Conservation (phyloP, 2,329 filamentous ascomycete species). For the Monilinia aucupariae region DNA sequence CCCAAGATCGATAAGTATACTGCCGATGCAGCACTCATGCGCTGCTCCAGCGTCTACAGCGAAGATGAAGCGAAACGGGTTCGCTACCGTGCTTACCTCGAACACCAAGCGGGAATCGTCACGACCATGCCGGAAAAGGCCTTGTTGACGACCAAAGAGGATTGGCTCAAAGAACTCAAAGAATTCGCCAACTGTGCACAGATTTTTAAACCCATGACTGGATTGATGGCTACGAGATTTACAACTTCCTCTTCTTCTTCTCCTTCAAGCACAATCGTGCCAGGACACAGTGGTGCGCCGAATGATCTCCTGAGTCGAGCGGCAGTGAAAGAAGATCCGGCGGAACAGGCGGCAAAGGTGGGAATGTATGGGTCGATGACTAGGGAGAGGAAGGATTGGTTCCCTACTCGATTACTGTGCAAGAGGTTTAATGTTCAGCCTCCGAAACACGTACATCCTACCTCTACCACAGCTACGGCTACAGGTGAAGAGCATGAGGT, state of each 20-base stretch:
- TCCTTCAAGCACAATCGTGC: slow-evolving; percentile 32
- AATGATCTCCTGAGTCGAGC: slow-evolving; percentile 45
- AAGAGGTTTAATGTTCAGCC: slow-evolving; percentile 88
- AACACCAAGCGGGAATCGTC: slow-evolving; percentile 63
- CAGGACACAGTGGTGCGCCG: slow-evolving; percentile 32
- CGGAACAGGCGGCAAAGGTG: slow-evolving; percentile 78
- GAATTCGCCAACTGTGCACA: slow-evolving; percentile 68
- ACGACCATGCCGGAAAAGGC: slow-evolving; percentile 50
- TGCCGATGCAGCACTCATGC: slow-evolving; percentile 61
- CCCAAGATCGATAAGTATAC: slow-evolving; percentile 62
- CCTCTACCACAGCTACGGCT: no score
- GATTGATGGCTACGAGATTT: slow-evolving; percentile 89
- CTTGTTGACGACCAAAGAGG: slow-evolving; percentile 50
- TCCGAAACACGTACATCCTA: slow-evolving; percentile 59
- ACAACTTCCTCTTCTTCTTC: slow-evolving; percentile 62
- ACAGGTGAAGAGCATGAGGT: slow-evolving; percentile 33
- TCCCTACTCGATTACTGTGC: slow-evolving; percentile 78
- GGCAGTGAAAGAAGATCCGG: slow-evolving; percentile 62
- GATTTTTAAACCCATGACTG: slow-evolving; percentile 88
- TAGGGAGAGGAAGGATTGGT: slow-evolving; percentile 63
- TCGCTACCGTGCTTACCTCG: slow-evolving; percentile 79
- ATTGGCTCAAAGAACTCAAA: slow-evolving; percentile 72
- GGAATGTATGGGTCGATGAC: slow-evolving; percentile 94
- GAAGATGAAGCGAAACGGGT: slow-evolving; percentile 73
- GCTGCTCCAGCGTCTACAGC: slow-evolving; percentile 66